Conservation (phyloP, 768 basidiomycete species). For the Hygrocybe coccinea region DNA sequence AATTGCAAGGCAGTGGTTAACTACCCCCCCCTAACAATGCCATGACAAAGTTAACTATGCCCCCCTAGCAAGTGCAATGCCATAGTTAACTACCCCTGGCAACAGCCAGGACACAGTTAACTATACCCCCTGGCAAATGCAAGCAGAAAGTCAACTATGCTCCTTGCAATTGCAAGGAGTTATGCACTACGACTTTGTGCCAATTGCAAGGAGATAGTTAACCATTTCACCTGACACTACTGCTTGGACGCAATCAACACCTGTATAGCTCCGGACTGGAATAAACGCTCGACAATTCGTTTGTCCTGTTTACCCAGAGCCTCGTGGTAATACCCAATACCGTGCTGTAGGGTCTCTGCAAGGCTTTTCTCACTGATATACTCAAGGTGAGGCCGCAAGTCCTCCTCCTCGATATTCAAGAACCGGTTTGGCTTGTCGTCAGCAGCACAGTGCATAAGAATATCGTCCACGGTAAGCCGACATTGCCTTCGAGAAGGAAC, state of each 20-base stretch:
- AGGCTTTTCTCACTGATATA: conserved; percentile 73
- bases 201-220: too few relatives aligned
- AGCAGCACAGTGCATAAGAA: conserved; percentile 81
- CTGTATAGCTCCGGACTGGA: conserved; percentile 92
- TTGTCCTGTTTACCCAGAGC: conserved; percentile 80
- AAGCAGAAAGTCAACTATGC: too few relatives aligned
- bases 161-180: too few relatives aligned
- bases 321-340: conserved; percentile 94
- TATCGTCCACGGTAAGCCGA: conserved; percentile 83
- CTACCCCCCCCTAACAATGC: too few relatives aligned
- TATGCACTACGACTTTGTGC: too few relatives aligned
- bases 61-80: too few relatives aligned
- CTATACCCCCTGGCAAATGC: too few relatives aligned
- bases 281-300: conserved; percentile 45
- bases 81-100: too few relatives aligned
- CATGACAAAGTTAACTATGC: too few relatives aligned
- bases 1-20: too few relatives aligned
- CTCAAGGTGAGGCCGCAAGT: conserved; percentile 86
- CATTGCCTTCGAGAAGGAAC: conserved; percentile 93
- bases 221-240: too few relatives aligned
- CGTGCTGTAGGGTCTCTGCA: conserved; percentile 77
- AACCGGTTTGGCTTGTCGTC: conserved; percentile 82
- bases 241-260: conserved; percentile 80
- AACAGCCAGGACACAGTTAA: too few relatives aligned
- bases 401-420: conserved; percentile 79